Evolutionary conservation across 139 green algal species (phyloP).

Genomic region (Closterium sp.): DNA sequence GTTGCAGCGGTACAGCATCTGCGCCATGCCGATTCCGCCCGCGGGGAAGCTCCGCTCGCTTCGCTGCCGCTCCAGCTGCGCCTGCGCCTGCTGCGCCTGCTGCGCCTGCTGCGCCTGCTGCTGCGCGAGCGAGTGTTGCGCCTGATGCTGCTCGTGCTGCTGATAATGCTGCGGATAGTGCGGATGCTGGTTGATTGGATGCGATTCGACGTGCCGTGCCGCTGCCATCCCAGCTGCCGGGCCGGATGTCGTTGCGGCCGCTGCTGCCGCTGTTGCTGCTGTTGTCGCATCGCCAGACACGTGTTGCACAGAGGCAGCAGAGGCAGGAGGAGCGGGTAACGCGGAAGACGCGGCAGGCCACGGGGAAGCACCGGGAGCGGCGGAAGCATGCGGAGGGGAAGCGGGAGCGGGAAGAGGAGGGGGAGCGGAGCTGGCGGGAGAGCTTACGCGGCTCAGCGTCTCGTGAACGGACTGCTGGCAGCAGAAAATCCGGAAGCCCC

Average conservation of each 20-base stretch:
- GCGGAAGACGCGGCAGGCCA: neutral
- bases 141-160: neutral
- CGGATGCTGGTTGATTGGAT: neutral
- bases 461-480: slow-evolving; percentile 75
- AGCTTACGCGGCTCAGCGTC: slow-evolving; percentile 47
- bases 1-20: slow-evolving; percentile 94
- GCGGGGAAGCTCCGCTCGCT: neutral
- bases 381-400: neutral
- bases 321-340: neutral
- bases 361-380: neutral
- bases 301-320: neutral
- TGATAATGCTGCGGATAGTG: neutral
- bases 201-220: neutral
- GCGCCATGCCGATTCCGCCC: slow-evolving; percentile 72
- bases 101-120: neutral
- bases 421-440: neutral
- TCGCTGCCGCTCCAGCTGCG: neutral
- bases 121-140: neutral
- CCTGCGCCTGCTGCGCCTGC: neutral
- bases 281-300: neutral
- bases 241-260: neutral
- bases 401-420: neutral
- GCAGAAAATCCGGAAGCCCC: slow-evolving; percentile 83
- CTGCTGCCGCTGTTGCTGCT: neutral
- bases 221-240: neutral